Evolutionary conservation across 2,329 filamentous ascomycete species (phyloP), one percentile per base, ranked within the genome.

Genomic region (Aspergillus oerlinghausenensis): DNA sequence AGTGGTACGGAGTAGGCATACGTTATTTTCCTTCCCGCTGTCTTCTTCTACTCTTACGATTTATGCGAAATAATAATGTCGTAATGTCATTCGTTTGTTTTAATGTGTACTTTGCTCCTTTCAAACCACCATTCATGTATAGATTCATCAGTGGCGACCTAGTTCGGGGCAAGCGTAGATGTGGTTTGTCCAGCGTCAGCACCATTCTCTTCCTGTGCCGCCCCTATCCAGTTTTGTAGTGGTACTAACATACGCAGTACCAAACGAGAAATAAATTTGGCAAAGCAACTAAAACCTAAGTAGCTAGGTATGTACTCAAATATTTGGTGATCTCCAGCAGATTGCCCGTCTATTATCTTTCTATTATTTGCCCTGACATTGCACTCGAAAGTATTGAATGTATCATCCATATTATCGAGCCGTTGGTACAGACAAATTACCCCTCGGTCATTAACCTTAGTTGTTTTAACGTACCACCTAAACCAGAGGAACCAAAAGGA

Each of bases 201-300:
- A 23, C 10, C 57, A 52, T 49, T 47, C 51, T 51, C 51, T 51
- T 51, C 38, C 52, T 56, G 49, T 60, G 56, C 54, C 51, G 56
- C 51, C 54, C 60, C 58, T 61, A 57, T 60, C 60, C 55, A 40
- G 52, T n/a, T 45, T 35, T 49, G 23, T 38, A 40, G 28, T 29
- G 23, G 23, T 45, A 38, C 17, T 35, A 35, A 51, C 40, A 21
- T 49, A 11, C 28, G 4, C 3, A 29, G 28, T 29, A 48, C 53
- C 35, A 51, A 54, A 50, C 25, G 38, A 40, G 29, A 47, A 40
- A 6, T 8, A 47, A 11, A 47, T 47, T 14, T 21, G 10, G 9
- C 9, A 25, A 45, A 23, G 11, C 21, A 47, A 4, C 43, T 26
- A 47, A 47, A 43, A 47, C 21, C 2, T 26, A 7, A 8, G 6